Conservation (phyloP, 2,329 filamentous ascomycete genomes). For the Aspergillus transmontanensis region DNA sequence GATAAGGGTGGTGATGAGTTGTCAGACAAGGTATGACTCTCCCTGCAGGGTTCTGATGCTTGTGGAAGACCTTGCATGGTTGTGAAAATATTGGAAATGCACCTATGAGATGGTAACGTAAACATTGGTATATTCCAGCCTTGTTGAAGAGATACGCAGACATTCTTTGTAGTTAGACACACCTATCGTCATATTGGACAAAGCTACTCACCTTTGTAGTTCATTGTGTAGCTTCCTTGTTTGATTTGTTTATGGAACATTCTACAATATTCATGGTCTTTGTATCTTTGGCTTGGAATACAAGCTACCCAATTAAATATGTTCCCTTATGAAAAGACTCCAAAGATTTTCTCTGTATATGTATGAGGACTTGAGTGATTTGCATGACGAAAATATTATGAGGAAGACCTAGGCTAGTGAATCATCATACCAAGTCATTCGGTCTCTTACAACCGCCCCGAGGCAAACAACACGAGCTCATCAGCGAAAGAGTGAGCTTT, state of each 20-base stretch:
- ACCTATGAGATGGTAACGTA: too few species aligned
- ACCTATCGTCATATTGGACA: background rate
- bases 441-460: background rate
- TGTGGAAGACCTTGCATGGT: background rate
- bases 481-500: background rate
- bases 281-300: background rate
- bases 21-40: background rate
- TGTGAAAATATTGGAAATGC: background rate
- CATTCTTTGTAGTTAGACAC: background rate
- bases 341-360: background rate
- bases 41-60: background rate
- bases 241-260: background rate
- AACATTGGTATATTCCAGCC: background rate
- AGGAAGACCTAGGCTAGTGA: background rate
- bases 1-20: background rate
- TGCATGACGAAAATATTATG: background rate
- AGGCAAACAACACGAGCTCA: background rate
- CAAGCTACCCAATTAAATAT: background rate
- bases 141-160: background rate
- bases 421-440: background rate
- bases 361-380: accelerated
- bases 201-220: background rate
- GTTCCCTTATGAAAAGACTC: background rate
- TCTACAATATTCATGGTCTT: background rate
- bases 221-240: background rate